Percentiles rank a stretch among this genome's conserved stretches.
phyloP scores from a whole-genome alignment of 2,329 filamentous ascomycete genomes.

The Penicillium sp. region DNA sequence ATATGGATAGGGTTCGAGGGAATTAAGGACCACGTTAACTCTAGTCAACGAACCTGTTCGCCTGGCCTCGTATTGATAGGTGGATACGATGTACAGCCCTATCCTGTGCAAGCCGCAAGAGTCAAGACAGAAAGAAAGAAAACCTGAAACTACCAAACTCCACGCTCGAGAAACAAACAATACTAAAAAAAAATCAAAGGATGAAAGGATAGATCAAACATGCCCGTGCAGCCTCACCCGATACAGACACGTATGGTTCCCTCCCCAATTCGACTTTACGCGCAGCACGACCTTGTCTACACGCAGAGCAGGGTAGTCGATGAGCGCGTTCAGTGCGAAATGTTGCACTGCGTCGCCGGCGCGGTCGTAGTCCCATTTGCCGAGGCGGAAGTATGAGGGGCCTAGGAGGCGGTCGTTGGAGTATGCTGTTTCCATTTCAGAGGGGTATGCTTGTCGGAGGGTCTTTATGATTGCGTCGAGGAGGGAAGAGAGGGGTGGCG shows the following conservation, averaged over 20 bases:
- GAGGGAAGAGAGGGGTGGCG: conserved; percentile 19
- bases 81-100: not conserved
- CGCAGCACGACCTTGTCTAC: conserved; percentile 40
- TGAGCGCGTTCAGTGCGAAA: conserved; percentile 35
- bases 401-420: conserved; percentile 35
- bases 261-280: conserved; percentile 43
- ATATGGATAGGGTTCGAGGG: too few species aligned
- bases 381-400: conserved; percentile 36
- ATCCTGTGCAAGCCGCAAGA: not conserved
- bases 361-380: conserved; percentile 38
- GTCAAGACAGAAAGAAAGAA: not conserved
- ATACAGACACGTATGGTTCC: conserved; percentile 43
- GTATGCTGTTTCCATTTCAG: conserved; percentile 29
- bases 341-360: conserved; percentile 33
- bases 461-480: conserved; percentile 29
- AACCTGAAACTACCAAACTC: not conserved
- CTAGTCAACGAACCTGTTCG: not conserved
- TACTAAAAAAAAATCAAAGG: not conserved
- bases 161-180: not conserved
- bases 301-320: conserved; percentile 32
- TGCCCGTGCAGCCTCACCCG: conserved; percentile 43
- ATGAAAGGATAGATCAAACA: not conserved
- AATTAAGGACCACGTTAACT: too few species aligned
- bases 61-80: not conserved
- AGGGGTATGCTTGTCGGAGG: conserved; percentile 27